These are phyloP conservation scores for Eutypella sp. DNA, from an alignment of 2,329 filamentous ascomycete genomes.

Conservation along the genomic window DNA sequence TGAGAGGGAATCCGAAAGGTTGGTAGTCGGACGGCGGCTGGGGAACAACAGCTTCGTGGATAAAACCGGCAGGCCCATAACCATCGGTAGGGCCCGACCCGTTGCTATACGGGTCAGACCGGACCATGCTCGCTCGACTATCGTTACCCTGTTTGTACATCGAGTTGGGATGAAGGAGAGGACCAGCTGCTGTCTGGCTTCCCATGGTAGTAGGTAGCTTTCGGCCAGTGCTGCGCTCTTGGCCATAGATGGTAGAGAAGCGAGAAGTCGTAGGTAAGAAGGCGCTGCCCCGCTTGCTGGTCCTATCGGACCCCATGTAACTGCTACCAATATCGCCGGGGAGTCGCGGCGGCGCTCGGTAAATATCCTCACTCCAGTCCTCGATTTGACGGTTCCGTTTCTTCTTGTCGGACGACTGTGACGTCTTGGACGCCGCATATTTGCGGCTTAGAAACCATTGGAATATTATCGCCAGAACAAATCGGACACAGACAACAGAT, in stretches of 20 bases:
- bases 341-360: constrained; percentile 79
- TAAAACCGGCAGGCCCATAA: constrained; percentile 84
- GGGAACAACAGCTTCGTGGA: constrained; percentile 91
- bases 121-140: constrained; percentile 61
- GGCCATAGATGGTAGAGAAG: constrained; percentile 85
- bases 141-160: constrained; percentile 67
- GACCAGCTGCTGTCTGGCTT: constrained; percentile 72
- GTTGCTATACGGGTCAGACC: constrained; percentile 49
- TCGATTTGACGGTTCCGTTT: constrained; percentile 91
- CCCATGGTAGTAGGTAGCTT: constrained; percentile 85
- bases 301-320: constrained; percentile 59
- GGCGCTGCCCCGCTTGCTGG: constrained; percentile 72
- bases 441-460: constrained; percentile 92
- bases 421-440: constrained; percentile 81
- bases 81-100: constrained; percentile 59
- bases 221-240: constrained; percentile 53
- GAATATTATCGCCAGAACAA: constrained; percentile 83
- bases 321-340: constrained; percentile 68
- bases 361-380: constrained; percentile 97
- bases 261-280: constrained; percentile 92
- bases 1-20: constrained; percentile 91
- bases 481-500: constrained; percentile 79
- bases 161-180: constrained; percentile 63
- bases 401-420: constrained; percentile 73
- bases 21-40: constrained; percentile 97